Evolutionary conservation across 192 early-diverging fungal genomes (phyloP).

Genomic region (Coemansia sp.): DNA sequence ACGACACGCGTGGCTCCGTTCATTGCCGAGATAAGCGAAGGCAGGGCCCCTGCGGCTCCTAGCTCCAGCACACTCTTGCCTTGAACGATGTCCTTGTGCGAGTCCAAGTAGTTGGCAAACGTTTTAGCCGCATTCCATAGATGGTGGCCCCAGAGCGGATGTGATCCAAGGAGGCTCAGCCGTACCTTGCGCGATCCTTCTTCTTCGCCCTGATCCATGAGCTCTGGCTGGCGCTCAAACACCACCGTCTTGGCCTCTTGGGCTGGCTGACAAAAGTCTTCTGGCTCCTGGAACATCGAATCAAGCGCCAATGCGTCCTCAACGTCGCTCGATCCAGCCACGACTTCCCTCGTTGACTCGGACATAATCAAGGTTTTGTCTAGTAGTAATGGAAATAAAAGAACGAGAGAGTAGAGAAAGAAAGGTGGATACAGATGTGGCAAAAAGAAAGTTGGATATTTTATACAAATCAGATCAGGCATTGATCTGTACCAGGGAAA

Average conservation of each 20-base stretch:
- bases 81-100: constrained; percentile 57
- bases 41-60: constrained; percentile 80
- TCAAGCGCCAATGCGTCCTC: constrained; percentile 18
- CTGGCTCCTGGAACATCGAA: constrained; percentile 47
- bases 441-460: background rate
- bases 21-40: constrained; percentile 67
- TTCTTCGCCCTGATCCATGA: constrained; percentile 16
- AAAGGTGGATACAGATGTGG: background rate
- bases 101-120: constrained; percentile 77
- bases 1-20: constrained; percentile 71
- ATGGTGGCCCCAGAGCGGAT: constrained; percentile 83
- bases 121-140: constrained; percentile 90
- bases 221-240: constrained; percentile 54
- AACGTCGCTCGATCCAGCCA: constrained; percentile 6
- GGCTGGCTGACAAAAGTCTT: constrained; percentile 47
- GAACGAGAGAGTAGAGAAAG: background rate
- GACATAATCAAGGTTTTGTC: background rate
- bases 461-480: too few relatives aligned
- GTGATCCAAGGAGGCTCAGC: constrained; percentile 66
- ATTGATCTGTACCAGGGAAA: too few relatives aligned
- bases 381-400: background rate
- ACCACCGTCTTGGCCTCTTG: constrained; percentile 59
- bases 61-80: constrained; percentile 76
- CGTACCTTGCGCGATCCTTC: constrained; percentile 20
- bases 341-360: background rate